These are phyloP conservation scores for Bathelium albidoporum DNA, from an alignment of 495 filamentous ascomycete species.

Conservation along the genomic window DNA sequence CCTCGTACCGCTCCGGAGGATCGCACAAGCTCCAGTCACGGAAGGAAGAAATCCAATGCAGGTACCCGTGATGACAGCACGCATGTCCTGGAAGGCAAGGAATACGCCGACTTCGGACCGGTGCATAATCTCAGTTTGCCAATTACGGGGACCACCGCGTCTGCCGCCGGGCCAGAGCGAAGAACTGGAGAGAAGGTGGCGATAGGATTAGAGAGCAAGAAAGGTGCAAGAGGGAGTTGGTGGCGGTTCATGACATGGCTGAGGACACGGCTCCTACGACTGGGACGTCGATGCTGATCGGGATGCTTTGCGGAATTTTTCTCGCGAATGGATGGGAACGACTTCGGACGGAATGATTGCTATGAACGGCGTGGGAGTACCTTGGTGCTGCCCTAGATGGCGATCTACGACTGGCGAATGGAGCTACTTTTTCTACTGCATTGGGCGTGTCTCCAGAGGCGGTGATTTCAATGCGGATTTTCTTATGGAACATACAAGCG, in stretches of 20 bases:
- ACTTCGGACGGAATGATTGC: no score
- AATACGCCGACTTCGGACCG: constrained; percentile 20
- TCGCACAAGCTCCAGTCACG: background rate
- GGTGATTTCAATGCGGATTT: no score
- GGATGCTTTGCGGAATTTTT: background rate
- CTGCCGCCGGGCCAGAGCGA: constrained; percentile 8
- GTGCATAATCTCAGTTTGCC: constrained; percentile 17
- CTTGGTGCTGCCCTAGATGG: no score
- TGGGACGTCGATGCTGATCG: constrained; percentile 6
- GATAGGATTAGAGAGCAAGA: constrained; percentile 10
- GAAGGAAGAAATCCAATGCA: constrained; percentile 7
- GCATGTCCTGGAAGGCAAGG: constrained; percentile 14
- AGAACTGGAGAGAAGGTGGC: constrained; percentile 5
- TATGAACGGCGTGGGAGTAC: no score
- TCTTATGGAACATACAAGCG: no score
- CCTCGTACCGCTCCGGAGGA: constrained; percentile 13
- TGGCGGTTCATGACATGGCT: constrained; percentile 27
- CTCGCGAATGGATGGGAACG: no score
- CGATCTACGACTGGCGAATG: no score
- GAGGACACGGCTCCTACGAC: constrained; percentile 22
- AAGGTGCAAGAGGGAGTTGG: constrained; percentile 23
- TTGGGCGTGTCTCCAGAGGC: no score
- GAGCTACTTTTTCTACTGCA: no score
- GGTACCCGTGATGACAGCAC: constrained; percentile 3
- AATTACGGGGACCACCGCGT: constrained; percentile 9